Base-by-base conservation (phyloP, 768 basidiomycete genomes). In the Calvatia gigantea region DNA sequence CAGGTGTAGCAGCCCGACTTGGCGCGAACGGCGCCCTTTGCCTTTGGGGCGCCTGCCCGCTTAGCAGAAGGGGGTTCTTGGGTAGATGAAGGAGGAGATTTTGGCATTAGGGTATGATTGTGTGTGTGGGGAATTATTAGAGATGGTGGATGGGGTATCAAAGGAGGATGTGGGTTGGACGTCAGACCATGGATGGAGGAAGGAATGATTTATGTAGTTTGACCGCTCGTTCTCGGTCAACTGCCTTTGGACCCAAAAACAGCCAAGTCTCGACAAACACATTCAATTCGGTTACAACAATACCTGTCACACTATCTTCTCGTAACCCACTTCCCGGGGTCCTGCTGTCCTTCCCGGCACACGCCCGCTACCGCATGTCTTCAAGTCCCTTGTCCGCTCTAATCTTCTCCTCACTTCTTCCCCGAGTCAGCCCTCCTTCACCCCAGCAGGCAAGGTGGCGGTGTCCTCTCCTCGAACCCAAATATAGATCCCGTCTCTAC, bases 1-100 rank as follows among this genome's bases (percentile, higher is more conserved):
- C 90, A 92, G 54, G 90, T 92, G 73, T 91, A 92, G 69, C 91
- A 93, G 61, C 91, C 90, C 51, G 88, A 87, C 80, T 92, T 92
- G 53, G 89, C 90, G 67, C 90, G 85, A 27, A 86, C 82, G 53
- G 87, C 85, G 67, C 87, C 89, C 77, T 91, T 92, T 59, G 83
- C 78, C 69, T 91, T 91, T 59, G 84, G 79, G 67, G 80, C 75
- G 63, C 81, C 81, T 27, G 68, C 4, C 6, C 54, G 25, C 54
- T 49, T 56, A 11, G 32, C 2, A 23, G 52, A 15, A n/a, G 54
- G 17, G 29, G 55, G n/a, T 2, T 31, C 31, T 11, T 66, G 54
- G 61, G 75, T 79, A 70, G 76, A 75, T 56, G 72, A 33, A 32
- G 69, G 65, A 49, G 77, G 67, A 17, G 73, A 70, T 67, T 77